Conservation (phyloP, 202 grass and related monocot species). For the Setaria viridis region DNA sequence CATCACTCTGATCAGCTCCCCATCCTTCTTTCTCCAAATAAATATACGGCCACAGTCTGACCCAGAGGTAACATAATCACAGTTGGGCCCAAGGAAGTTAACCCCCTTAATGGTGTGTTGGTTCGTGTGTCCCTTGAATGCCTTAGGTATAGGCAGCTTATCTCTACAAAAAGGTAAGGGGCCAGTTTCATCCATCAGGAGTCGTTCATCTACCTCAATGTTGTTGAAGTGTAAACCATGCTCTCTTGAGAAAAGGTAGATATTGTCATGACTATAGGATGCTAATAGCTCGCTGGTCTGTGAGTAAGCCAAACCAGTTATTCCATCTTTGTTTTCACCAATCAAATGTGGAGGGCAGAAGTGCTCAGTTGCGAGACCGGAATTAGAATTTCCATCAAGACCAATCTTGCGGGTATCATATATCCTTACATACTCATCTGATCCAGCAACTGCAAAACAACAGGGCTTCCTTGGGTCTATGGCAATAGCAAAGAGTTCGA, state of each 20-base stretch:
- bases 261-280: conserved; percentile 63
- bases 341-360: conserved; percentile 62
- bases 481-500: conserved; percentile 58
- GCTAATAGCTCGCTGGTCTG: conserved; percentile 68
- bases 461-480: conserved; percentile 73
- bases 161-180: conserved; percentile 24
- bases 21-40: conserved; percentile 91
- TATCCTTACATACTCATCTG: conserved; percentile 63
- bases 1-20: conserved; percentile 62
- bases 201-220: conserved; percentile 25
- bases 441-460: conserved; percentile 66
- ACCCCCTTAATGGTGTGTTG: conserved; percentile 77
- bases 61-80: conserved; percentile 84
- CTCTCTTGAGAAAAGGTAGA: conserved; percentile 79
- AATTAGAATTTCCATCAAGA: conserved; percentile 47
- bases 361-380: conserved; percentile 37
- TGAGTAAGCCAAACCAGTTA: conserved; percentile 87
- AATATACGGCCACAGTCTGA: conserved; percentile 76
- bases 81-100: conserved; percentile 83
- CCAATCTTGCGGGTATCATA: conserved; percentile 76
- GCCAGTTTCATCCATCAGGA: conserved; percentile 10
- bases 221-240: conserved; percentile 59
- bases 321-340: conserved; percentile 38
- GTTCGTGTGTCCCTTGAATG: conserved; percentile 70
- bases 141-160: conserved; percentile 44